Conservation (phyloP, 2,329 filamentous ascomycete species). For the Colletotrichum lupini region DNA sequence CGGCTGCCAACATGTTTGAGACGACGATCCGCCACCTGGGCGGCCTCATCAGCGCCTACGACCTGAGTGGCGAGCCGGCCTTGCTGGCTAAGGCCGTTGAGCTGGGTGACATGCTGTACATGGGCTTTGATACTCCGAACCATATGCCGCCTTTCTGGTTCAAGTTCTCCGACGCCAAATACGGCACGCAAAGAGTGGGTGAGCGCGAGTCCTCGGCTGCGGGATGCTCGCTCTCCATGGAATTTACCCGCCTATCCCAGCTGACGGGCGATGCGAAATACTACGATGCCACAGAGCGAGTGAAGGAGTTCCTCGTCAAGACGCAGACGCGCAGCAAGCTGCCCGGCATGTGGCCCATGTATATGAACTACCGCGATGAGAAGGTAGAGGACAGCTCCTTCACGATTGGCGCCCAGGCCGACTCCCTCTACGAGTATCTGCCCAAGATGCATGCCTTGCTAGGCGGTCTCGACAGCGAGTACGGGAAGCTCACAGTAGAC, state of each 20-base stretch:
- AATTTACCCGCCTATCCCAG: constrained; percentile 81
- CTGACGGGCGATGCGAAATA: constrained; percentile 78
- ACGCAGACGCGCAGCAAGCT: constrained; percentile 74
- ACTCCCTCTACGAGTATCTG: constrained; percentile 69
- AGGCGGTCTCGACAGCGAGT: constrained; percentile 72
- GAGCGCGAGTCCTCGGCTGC: constrained; percentile 54
- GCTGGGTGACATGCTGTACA: constrained; percentile 64
- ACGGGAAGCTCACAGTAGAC: constrained; percentile 72
- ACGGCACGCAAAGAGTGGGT: constrained; percentile 50
- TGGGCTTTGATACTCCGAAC: constrained; percentile 65
- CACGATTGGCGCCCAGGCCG: constrained; percentile 55
- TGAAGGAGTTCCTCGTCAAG: constrained; percentile 74
- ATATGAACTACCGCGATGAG: constrained; percentile 70
- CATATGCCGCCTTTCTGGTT: constrained; percentile 60
- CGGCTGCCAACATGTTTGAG: constrained; percentile 69
- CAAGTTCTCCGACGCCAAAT: constrained; percentile 54
- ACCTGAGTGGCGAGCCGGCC: constrained; percentile 58
- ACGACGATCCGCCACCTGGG: constrained; percentile 69
- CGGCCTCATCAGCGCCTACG: constrained; percentile 63
- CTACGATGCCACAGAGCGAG: constrained; percentile 79
- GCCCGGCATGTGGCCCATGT: constrained; percentile 79
- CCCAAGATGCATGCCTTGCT: constrained; percentile 71
- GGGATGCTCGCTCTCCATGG: constrained; percentile 75
- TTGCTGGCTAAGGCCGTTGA: constrained; percentile 63
- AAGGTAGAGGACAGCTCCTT: constrained; percentile 52